Evolutionary conservation across 2,329 filamentous ascomycete genomes (phyloP).

Genomic region (Fonsecaea multimorphosa): DNA sequence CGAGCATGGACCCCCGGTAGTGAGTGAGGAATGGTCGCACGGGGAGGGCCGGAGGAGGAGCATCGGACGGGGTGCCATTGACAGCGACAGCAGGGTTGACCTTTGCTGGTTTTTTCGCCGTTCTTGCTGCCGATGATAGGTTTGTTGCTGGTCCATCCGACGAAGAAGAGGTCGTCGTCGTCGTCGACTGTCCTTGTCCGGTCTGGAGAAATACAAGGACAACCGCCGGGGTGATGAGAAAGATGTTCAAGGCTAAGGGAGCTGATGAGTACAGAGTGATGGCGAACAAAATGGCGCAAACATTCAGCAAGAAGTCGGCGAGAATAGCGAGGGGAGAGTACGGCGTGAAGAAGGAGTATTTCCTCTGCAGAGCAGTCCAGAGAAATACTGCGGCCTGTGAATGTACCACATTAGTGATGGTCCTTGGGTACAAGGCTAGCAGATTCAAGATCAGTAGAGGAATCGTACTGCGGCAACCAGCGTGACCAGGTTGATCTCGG

Average conservation of each 20-base stretch:
- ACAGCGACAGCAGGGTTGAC: not conserved
- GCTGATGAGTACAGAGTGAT: slow-evolving; percentile 81
- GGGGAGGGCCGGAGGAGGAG: slow-evolving; percentile 23
- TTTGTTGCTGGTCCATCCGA: slow-evolving; percentile 21
- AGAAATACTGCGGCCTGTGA: slow-evolving; percentile 77
- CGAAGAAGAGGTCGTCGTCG: no score
- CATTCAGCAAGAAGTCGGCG: slow-evolving; percentile 87
- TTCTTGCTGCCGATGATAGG: slow-evolving; percentile 37
- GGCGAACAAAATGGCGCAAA: slow-evolving; percentile 79
- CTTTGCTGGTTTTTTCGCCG: slow-evolving; percentile 17
- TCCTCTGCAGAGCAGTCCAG: slow-evolving; percentile 87
- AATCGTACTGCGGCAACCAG: slow-evolving; percentile 78
- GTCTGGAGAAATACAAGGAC: slow-evolving; percentile 56
- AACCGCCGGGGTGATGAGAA: slow-evolving; percentile 74
- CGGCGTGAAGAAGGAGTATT: slow-evolving; percentile 80
- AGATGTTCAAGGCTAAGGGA: slow-evolving; percentile 73
- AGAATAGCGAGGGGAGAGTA: slow-evolving; percentile 71
- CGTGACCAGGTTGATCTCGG: slow-evolving; percentile 86
- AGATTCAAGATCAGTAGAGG: not conserved
- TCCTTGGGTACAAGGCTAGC: not conserved
- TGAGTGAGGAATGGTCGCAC: slow-evolving; percentile 90
- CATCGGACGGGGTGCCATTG: not conserved
- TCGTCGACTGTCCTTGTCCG: not conserved
- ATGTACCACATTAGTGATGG: slow-evolving; percentile 17
- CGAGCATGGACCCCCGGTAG: slow-evolving; percentile 90